phyloP scores from a whole-genome alignment of 1,284 basidiomycete genomes.

The Cryptococcus sp. region DNA sequence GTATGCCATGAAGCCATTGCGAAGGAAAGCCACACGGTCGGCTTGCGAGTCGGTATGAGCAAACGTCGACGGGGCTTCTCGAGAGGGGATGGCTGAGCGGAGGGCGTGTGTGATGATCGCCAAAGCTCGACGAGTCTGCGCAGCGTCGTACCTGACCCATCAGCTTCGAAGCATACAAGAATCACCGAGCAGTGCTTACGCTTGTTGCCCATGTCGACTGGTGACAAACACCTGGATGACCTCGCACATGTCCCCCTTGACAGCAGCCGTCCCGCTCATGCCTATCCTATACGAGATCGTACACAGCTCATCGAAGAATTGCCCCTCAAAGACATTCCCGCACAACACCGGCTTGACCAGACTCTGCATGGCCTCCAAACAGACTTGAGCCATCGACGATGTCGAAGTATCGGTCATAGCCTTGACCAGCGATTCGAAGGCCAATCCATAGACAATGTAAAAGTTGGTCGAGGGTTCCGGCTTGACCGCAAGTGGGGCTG shows the following conservation, averaged over 20 bases:
- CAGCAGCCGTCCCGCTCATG: constrained; percentile 70
- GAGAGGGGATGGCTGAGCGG: constrained; percentile 60
- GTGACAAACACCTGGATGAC: constrained; percentile 62
- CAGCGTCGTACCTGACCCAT: constrained; percentile 20
- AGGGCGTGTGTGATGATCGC: constrained; percentile 63
- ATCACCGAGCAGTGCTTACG: constrained; percentile 7
- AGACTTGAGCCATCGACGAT: constrained; percentile 50
- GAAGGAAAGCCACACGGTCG: constrained; percentile 63
- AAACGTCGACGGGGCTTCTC: constrained; percentile 53
- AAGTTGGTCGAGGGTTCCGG: constrained; percentile 77
- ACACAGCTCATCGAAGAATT: constrained; percentile 84
- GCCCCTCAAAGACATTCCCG: constrained; percentile 71
- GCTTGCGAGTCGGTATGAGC: constrained; percentile 48
- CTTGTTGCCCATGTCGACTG: constrained; percentile 39
- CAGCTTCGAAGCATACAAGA: background rate
- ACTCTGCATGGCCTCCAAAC: constrained; percentile 70
- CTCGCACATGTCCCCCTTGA: constrained; percentile 71
- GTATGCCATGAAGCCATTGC: constrained; percentile 62
- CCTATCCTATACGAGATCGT: constrained; percentile 83
- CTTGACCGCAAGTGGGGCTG: constrained; percentile 41
- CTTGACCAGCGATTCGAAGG: constrained; percentile 79
- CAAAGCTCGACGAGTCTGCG: constrained; percentile 37
- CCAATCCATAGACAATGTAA: constrained; percentile 83
- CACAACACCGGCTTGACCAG: constrained; percentile 73
- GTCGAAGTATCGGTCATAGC: constrained; percentile 52